Base-by-base conservation (phyloP, 2,329 filamentous ascomycete genomes). In the Phaeosphaeria sp. region DNA sequence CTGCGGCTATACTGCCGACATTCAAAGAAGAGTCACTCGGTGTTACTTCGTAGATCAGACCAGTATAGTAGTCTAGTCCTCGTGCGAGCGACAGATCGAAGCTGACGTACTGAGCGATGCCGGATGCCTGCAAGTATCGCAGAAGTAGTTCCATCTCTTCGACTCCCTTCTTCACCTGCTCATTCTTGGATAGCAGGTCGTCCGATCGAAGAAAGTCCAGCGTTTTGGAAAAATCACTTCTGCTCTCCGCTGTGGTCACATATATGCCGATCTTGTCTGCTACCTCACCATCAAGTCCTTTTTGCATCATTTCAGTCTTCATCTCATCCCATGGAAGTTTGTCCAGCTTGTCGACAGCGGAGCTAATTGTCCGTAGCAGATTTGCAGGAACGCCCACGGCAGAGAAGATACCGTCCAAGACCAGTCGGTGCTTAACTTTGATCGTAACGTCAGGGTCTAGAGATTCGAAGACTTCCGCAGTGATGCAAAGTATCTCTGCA, bases 341-440 rank as follows among this genome's bases (percentile, higher is more conserved):
- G 79, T 97, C 93, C 53, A 97, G 83, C 82, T 97, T 97, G 81
- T 97, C 93, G 40, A 97, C 92, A 2, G 93, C 92, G 21, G 90
- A 93, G 24, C 90, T 93, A 71, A 96, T 96, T 33, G 90, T 86
- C 47, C 93, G 87, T 64, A 95, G 89, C 82, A 94, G 93, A 56
- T 94, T 89, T 58, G 84, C 80, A 1, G 92, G 92, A 15, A 97
- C 93, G 63, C 93, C 92, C 68, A 91, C 92, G 22, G 96, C 91
- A 72, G 91, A 85, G 77, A 97, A 96, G 65, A 96, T 84, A 55
- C 92, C 93, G 69, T 96, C 92, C 17, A 97, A 83, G 49, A 96
- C 93, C 79, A 94, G 92, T 65, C 93, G 86, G 85, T 96, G 91
- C 81, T 97, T 97, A 73, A 96, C 82, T 80, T 96, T 96, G 80